Base-by-base conservation (phyloP, 2,329 filamentous ascomycete genomes). In the Dryadomyces quercivorus region DNA sequence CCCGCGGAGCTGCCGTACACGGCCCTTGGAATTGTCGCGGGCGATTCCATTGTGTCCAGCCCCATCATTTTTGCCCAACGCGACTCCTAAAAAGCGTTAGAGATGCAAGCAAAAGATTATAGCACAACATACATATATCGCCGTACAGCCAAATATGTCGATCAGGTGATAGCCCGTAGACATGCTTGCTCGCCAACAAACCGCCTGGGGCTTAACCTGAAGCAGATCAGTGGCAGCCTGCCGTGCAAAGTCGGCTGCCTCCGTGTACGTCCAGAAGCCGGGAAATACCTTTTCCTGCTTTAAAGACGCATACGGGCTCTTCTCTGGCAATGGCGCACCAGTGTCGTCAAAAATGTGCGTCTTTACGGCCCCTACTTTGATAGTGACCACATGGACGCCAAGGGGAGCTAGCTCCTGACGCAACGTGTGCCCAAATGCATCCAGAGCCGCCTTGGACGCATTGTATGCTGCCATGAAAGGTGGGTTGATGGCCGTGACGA, bases 131-230 rank as follows among this genome's bases (percentile, higher is more conserved):
- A 40, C 36, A 3, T 5, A 3, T 8, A 40, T 8, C 12, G 36
- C 36, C 36, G 8, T 8, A 31, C 26, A 40, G 36, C 36, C 36
- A 40, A 40, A 40, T 15, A 40, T 40, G 9, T 16, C 36, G 36
- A 40, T 12, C 10, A 40, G 36, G 15, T 15, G 36, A 16, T 3
- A 8, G 12, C 3, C 4, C n/a, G 67, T 46, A 52, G 62, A 64
- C 43, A 63, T 60, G 42, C 3, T 10, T 18, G 3, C 42, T 10
- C 18, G 13, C 42, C 42, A 44, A 18, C n/a, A 44, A 9, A 44
- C 18, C 3, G 42, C 42, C 16, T 44, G 7, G 12, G 42, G 42
- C 15, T 44, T n/a, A 3, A 4, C 16, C 7, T 20, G 7, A 20
- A 44, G 42, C 7, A 44, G 13, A 44, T 44, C 42, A n/a, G 42